These are phyloP conservation scores for Calonectria henricotiae DNA, from an alignment of 2,329 filamentous ascomycete species.

Conservation along the genomic window DNA sequence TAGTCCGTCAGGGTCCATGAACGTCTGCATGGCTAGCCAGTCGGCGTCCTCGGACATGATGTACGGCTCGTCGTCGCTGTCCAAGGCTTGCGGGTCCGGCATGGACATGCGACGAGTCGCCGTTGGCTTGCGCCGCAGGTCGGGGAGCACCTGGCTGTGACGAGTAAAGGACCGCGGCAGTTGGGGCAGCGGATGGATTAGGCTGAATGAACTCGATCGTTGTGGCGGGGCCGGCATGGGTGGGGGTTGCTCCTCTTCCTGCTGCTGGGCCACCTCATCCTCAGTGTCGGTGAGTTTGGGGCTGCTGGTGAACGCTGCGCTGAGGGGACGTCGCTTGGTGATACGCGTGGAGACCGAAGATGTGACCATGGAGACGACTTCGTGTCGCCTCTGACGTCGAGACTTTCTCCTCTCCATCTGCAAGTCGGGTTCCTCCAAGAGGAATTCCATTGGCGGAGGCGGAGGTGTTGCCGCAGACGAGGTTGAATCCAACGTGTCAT, in stretches of 20 bases:
- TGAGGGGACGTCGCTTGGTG: slow-evolving; percentile 52
- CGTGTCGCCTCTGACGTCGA: slow-evolving; percentile 52
- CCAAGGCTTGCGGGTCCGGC: slow-evolving; percentile 7
- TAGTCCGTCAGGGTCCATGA: slow-evolving; percentile 52
- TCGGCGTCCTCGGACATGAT: slow-evolving; percentile 55
- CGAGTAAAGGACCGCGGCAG: slow-evolving; percentile 41
- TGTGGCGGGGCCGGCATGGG: slow-evolving; percentile 39
- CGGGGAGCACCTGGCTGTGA: slow-evolving; percentile 48
- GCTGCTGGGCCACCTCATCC: slow-evolving; percentile 44
- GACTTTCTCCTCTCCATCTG: slow-evolving; percentile 46
- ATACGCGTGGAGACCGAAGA: slow-evolving; percentile 50
- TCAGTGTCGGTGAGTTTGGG: slow-evolving; percentile 51
- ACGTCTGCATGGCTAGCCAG: slow-evolving; percentile 59
- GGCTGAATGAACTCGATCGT: slow-evolving; percentile 30
- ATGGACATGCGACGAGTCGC: slow-evolving; percentile 7
- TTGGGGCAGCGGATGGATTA: slow-evolving; percentile 22
- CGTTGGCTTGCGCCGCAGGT: slow-evolving; percentile 41
- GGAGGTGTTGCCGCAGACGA: slow-evolving; percentile 44
- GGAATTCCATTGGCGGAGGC: slow-evolving; percentile 42
- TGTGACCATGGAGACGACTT: slow-evolving; percentile 52
- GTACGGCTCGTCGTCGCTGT: slow-evolving; percentile 52
- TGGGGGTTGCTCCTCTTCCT: slow-evolving; percentile 1
- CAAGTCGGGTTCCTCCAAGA: slow-evolving; percentile 37
- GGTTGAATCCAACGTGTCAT: slow-evolving; percentile 51
- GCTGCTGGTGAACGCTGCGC: slow-evolving; percentile 51